phyloP scores from a whole-genome alignment of 1,284 basidiomycete species.

The Chondrostereum purpureum region DNA sequence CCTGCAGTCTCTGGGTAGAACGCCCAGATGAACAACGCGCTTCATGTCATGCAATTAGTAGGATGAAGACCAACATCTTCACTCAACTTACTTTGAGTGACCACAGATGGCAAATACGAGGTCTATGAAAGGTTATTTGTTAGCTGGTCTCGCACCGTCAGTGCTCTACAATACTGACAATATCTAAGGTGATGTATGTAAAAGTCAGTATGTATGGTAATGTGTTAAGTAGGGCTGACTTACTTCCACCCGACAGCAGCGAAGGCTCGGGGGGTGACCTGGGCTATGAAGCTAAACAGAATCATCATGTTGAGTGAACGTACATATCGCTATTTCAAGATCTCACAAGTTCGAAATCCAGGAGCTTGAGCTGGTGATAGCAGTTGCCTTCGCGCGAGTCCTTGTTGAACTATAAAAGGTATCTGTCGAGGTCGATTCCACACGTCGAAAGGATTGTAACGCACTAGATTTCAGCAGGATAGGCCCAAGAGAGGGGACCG shows the following conservation, averaged over 20 bases:
- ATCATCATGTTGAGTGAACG: conserved; percentile 1
- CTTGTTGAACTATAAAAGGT: conserved; percentile 36
- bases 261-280: conserved; percentile 45
- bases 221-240: conserved; percentile 7
- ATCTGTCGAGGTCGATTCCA: background rate
- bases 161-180: conserved; percentile 10
- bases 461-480: conserved; percentile 34
- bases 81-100: conserved; percentile 42
- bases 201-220: background rate
- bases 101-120: conserved; percentile 57
- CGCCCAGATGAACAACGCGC: conserved; percentile 49
- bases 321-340: background rate
- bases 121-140: conserved; percentile 17
- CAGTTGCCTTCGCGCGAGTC: conserved; percentile 56
- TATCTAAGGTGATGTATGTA: conserved; percentile 10
- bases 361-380: conserved; percentile 46
- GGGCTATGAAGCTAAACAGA: conserved; percentile 34
- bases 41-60: conserved; percentile 11
- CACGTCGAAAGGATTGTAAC: conserved; percentile 1
- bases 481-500: conserved; percentile 47
- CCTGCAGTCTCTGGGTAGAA: conserved; percentile 44
- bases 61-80: background rate
- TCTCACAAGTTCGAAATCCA: conserved; percentile 46
- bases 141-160: background rate
- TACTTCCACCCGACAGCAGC: conserved; percentile 41